phyloP scores from a whole-genome alignment of 2,329 filamentous ascomycete genomes.

The Ophiostoma perfectum region DNA sequence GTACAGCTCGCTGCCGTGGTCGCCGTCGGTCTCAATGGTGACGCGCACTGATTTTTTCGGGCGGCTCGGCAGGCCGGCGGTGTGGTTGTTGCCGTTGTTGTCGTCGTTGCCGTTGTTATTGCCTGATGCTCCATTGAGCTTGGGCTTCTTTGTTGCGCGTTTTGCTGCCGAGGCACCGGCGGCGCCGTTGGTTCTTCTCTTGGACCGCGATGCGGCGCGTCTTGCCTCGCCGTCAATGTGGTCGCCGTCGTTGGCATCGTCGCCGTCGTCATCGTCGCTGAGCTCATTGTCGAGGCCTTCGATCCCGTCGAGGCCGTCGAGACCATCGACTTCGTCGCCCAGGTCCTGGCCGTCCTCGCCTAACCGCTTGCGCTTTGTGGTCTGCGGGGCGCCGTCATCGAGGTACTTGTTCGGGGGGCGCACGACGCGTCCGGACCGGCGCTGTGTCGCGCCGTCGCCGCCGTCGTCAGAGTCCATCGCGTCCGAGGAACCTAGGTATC shows the following conservation, averaged over 20 bases:
- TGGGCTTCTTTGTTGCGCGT: conserved; percentile 59
- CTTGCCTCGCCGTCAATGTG: conserved; percentile 26
- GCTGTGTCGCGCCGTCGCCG: conserved; percentile 38
- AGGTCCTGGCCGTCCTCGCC: conserved; percentile 32
- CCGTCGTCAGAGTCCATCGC: conserved; percentile 20
- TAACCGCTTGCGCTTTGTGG: conserved; percentile 54
- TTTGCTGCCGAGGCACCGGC: conserved; percentile 33
- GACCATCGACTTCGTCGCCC: conserved; percentile 43
- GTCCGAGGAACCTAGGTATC: neutral
- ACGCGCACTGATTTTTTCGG: conserved; percentile 53
- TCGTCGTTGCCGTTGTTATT: conserved; percentile 40
- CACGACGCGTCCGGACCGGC: conserved; percentile 64
- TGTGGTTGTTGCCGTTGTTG: conserved; percentile 32
- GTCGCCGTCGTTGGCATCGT: conserved; percentile 31
- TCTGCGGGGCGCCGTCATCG: conserved; percentile 44
- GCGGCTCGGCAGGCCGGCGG: conserved; percentile 45
- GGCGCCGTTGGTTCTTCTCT: conserved; percentile 28
- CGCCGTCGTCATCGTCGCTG: conserved; percentile 36
- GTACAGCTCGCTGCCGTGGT: conserved; percentile 51
- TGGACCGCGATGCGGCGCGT: conserved; percentile 34
- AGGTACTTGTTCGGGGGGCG: conserved; percentile 56
- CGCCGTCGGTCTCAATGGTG: conserved; percentile 47
- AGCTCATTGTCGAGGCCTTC: conserved; percentile 35
- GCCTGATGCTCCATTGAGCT: conserved; percentile 32
- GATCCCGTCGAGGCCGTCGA: conserved; percentile 28